Base-by-base conservation (phyloP, 1,284 basidiomycete species). In the Moesziomyces globuligerus region DNA sequence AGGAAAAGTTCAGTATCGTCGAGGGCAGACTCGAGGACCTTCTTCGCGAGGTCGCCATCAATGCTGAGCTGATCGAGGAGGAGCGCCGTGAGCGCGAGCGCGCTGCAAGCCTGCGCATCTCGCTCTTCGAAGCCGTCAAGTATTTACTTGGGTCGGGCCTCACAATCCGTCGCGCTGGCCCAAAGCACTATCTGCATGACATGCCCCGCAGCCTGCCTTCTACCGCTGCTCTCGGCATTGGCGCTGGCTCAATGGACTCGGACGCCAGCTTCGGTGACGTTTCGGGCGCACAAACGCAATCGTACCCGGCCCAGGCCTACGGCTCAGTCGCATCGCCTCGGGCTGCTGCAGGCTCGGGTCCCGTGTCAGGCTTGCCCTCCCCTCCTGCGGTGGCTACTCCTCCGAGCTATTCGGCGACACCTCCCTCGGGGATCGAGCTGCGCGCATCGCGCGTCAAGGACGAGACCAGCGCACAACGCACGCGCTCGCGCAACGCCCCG, bases 61-160 rank as follows among this genome's bases (percentile, higher is more conserved):
- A 80, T 48, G 76, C 78, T n/a, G 78, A 80, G 47, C 50, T 78
- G 25, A 78, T 80, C 49, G 76, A 78, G 44, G 70, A 76, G 34
- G 78, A 80, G 55, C 53, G 78, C 11, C 45, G 70, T 6, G 74
- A 80, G 43, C 46, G 78, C 21, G 76, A 80, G 48, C 62, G 61
- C 18, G 62, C 66, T 11, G 68, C 68, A 6, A 62, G 51, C 28
- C 28, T 78, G 38, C 58, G 69, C 18, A 57, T 69, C 25, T 69
- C 72, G 34, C 34, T 79, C 13, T 66, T 78, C 20, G 64, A 74
- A 29, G 77, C 77, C 15, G 43, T 79, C 71, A 77, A 75, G 49
- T 72, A 72, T 32, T 48, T 74, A n/a, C 38, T 79, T 3, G 77
- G 77, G 23, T 55, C 65, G 13, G 68, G 67, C 23, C 44, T 66